A percentile compares a stretch with the other conserved stretches of the same genome.
These are phyloP conservation scores for Boechera stricta DNA, from an alignment of 345 rosid genomes.

Conservation along the genomic window DNA sequence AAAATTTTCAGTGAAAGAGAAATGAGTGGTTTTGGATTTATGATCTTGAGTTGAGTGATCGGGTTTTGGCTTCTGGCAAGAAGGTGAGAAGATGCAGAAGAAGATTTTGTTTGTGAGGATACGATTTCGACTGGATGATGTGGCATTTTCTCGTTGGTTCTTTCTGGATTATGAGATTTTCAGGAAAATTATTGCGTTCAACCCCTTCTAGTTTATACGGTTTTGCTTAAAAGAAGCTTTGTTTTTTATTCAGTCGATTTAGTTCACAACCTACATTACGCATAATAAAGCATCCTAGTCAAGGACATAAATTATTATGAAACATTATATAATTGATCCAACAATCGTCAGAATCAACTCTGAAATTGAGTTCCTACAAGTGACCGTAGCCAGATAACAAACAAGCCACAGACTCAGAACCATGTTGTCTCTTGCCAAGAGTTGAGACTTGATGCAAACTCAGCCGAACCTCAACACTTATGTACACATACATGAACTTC, in stretches of 20 bases:
- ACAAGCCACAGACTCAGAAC: not conserved
- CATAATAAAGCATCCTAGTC: no score
- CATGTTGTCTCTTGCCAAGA: slow-evolving; percentile 1
- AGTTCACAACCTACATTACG: not conserved
- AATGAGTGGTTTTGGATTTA: slow-evolving; percentile 38
- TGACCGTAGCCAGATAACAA: not conserved
- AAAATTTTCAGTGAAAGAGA: not conserved
- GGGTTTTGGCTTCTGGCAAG: not conserved
- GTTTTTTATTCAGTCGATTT: not conserved
- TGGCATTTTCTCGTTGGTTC: slow-evolving; percentile 44
- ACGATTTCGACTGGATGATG: slow-evolving; percentile 32
- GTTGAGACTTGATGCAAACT: slow-evolving; percentile 32
- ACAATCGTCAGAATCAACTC: slow-evolving; percentile 1
- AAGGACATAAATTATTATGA: not conserved
- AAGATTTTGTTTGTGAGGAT: slow-evolving; percentile 47
- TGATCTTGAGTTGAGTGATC: not conserved
- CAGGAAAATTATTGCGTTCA: not conserved
- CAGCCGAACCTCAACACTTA: slow-evolving; percentile 14
- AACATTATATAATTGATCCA: not conserved
- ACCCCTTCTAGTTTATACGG: not conserved
- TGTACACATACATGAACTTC: slow-evolving; percentile 25
- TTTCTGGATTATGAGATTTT: slow-evolving; percentile 46
- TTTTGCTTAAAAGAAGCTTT: not conserved
- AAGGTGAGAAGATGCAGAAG: not conserved
- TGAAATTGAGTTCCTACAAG: slow-evolving; percentile 4